Base-by-base conservation (phyloP, 257 asterid species). In the Capsicum baccatum region DNA sequence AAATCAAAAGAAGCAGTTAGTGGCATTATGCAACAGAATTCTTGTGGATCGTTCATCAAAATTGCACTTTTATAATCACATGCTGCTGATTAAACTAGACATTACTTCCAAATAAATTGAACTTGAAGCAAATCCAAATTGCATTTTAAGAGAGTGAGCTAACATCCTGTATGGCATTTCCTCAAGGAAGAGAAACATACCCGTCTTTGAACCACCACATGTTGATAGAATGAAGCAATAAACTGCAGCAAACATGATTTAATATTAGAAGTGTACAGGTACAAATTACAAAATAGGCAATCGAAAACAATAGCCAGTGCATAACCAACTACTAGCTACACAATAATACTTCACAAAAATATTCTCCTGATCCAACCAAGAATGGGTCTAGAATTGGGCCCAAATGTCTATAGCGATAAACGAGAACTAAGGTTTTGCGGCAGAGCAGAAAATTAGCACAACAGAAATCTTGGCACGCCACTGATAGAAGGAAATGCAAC, bases 191-290 rank as follows among this genome's bases (percentile, higher is more conserved):
- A 84, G 88, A 84, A 83, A 67, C 85, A 74, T 87, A 95, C 98
- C 94, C 98, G 93, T 90, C 98, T 87, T 86, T 95, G 99, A 86
- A 95, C 99, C 85, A 94, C 98, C 91, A 93, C 96, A 58, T 95
- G 99, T 84, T 95, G 99, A 89, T 94, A 95, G 93, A 95, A 94
- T 81, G 99, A 92, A 87, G 99, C 97, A 90, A 92, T 92, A 86
- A 95, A 95, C 99, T 95, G 98, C 95, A 89, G 62, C 63, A 59
- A 69, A 68, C 55, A 55, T n/a, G 55, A 79, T 82, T 66, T 8
- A 5, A 68, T 16, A 50, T 57, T 10, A 15, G 9, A 84, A 55
- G 48, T 78, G 1, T 54, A 1, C 64, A 86, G 54, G 78, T 60
- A 82, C 39, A 86, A 17, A 79, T 39, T 58, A 85, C 42, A 71